Evolutionary conservation across 2,329 filamentous ascomycete genomes (phyloP).

Genomic region (Paecilomyces formosus): DNA sequence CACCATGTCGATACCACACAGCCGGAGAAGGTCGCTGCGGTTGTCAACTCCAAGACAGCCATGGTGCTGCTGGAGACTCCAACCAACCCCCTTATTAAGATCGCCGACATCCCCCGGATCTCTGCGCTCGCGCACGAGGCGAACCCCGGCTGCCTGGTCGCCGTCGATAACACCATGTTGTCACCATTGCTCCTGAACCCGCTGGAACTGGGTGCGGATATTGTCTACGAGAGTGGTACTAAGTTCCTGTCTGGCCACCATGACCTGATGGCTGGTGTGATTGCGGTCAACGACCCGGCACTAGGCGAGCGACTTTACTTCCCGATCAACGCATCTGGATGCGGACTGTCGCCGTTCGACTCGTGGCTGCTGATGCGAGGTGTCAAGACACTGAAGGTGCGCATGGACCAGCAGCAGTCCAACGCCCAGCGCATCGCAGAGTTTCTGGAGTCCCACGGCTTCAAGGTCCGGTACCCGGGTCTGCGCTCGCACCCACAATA

Average conservation of each 20-base stretch:
- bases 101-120: slow-evolving; percentile 83
- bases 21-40: slow-evolving; percentile 59
- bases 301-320: slow-evolving; percentile 90
- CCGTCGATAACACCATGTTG: slow-evolving; percentile 98
- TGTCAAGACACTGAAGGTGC: slow-evolving; percentile 91
- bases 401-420: slow-evolving; percentile 96
- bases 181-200: slow-evolving; percentile 92
- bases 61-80: slow-evolving; percentile 96
- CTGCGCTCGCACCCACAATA: slow-evolving; percentile 94
- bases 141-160: slow-evolving; percentile 72
- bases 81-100: slow-evolving; percentile 96
- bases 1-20: slow-evolving; percentile 94
- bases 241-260: slow-evolving; percentile 98
- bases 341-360: slow-evolving; percentile 89
- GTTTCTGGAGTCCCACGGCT: slow-evolving; percentile 84
- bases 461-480: slow-evolving; percentile 91
- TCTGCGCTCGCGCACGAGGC: slow-evolving; percentile 66
- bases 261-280: slow-evolving; percentile 97
- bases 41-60: slow-evolving; percentile 71
- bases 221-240: slow-evolving; percentile 95
- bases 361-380: slow-evolving; percentile 92
- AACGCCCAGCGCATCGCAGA: slow-evolving; percentile 87
- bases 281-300: slow-evolving; percentile 76
- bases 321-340: slow-evolving; percentile 93
- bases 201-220: slow-evolving; percentile 86